phyloP scores from a whole-genome alignment of 805 yeast species.

The Spathaspora passalidarum region DNA sequence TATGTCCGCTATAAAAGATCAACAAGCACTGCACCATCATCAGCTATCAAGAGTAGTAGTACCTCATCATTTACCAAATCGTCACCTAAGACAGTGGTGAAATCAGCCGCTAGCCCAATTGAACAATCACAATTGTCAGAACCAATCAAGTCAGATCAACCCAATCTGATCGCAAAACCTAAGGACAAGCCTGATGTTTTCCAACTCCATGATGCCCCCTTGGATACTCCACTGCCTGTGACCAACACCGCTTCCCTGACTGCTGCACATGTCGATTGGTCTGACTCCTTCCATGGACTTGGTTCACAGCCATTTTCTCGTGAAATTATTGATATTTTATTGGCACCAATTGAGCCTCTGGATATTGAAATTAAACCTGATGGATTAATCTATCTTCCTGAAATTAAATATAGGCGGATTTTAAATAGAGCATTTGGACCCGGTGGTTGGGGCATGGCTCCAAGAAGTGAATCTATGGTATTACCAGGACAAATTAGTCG shows the following conservation, averaged over 20 bases:
- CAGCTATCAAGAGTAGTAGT: not conserved
- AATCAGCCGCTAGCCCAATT: too few species aligned
- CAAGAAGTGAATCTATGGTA: conserved; percentile 79
- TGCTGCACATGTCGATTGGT: conserved; percentile 67
- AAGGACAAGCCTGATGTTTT: not conserved
- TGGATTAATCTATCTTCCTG: conserved; percentile 88
- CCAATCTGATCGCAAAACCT: not conserved
- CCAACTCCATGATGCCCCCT: not conserved
- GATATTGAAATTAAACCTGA: conserved; percentile 96
- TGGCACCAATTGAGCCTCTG: conserved; percentile 57
- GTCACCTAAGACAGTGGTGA: not conserved
- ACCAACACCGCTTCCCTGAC: not conserved
- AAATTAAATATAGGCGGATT: conserved; percentile 89
- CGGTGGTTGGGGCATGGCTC: conserved; percentile 98
- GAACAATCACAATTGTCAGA: not conserved
- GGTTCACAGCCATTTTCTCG: conserved; percentile 74
- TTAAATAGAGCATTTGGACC: conserved; percentile 93
- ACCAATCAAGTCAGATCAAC: not conserved
- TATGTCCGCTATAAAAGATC: not conserved
- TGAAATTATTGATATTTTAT: conserved; percentile 56
- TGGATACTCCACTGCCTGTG: not conserved
- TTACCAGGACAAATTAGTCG: conserved; percentile 76
- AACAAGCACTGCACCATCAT: not conserved
- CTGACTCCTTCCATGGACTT: conserved; percentile 81
- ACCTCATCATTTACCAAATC: not conserved